Percentiles rank a stretch among this genome's conserved stretches.
Evolutionary conservation across 129 eudicot genomes (phyloP).

Genomic region (Saussurea involucrata): DNA sequence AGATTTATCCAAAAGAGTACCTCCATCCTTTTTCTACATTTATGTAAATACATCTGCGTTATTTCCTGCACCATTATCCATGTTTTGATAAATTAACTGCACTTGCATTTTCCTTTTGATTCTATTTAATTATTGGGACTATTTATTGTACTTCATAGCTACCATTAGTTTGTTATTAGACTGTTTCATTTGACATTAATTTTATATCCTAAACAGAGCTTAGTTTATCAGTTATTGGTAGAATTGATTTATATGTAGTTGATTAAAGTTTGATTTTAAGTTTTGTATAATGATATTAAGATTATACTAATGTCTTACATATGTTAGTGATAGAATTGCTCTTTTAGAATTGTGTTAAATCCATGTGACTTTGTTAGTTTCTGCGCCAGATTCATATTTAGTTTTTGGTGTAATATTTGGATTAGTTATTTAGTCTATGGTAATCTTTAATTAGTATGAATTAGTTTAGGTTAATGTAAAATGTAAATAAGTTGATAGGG

Average conservation of each 20-base stretch:
- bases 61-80: background rate
- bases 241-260: background rate
- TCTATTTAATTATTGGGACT: background rate
- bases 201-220: background rate
- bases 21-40: background rate
- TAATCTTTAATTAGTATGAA: background rate
- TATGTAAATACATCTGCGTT: background rate
- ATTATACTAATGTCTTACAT: background rate
- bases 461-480: background rate
- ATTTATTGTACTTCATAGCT: background rate
- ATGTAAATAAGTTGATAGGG: background rate
- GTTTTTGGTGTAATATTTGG: background rate
- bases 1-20: background rate
- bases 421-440: too few species aligned
- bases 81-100: background rate
- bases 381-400: background rate
- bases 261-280: background rate
- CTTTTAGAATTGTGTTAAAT: background rate
- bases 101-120: background rate
- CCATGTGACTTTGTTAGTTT: background rate
- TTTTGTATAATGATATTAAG: background rate
- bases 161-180: background rate
- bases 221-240: background rate
- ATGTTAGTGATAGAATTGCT: background rate
- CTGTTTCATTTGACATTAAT: background rate